These are phyloP conservation scores for Mucor sp. DNA, from an alignment of 371 early-diverging fungal genomes.

Conservation along the genomic window DNA sequence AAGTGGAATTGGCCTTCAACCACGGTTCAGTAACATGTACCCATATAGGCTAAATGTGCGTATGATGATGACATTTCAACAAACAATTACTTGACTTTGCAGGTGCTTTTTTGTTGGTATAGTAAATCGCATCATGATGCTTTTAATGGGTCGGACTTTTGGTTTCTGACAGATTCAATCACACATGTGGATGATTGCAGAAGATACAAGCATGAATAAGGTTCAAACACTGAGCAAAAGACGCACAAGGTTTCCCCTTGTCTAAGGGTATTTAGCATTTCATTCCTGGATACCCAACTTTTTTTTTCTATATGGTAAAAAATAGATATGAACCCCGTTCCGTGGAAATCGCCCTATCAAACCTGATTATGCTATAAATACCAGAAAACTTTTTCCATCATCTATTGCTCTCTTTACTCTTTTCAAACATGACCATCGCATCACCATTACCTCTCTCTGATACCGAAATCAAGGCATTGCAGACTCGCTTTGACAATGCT, in stretches of 20 bases:
- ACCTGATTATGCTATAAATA: slow-evolving; percentile 1
- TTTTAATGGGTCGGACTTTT: background rate
- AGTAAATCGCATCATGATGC: background rate
- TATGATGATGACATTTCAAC: background rate
- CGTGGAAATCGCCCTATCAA: slow-evolving; percentile 2
- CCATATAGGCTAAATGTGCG: too few species aligned
- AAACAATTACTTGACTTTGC: background rate
- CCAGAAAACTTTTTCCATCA: slow-evolving; percentile 1
- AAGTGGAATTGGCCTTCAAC: too few species aligned
- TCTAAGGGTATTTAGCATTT: background rate
- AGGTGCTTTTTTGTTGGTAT: background rate
- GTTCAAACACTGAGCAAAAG: background rate
- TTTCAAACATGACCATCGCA: slow-evolving; percentile 26
- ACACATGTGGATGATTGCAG: background rate
- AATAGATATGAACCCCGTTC: slow-evolving; percentile 5
- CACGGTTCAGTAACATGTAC: too few species aligned
- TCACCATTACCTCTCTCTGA: slow-evolving; percentile 27
- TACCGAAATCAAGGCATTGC: slow-evolving; percentile 51
- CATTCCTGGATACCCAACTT: background rate
- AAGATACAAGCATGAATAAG: background rate
- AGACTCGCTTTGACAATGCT: slow-evolving; percentile 68
- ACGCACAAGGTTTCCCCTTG: background rate
- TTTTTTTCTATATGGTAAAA: background rate
- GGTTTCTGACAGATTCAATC: background rate
- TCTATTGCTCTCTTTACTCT: background rate